These are phyloP conservation scores for Aplosporella prunicola DNA, from an alignment of 2,329 filamentous ascomycete genomes.

Conservation along the genomic window DNA sequence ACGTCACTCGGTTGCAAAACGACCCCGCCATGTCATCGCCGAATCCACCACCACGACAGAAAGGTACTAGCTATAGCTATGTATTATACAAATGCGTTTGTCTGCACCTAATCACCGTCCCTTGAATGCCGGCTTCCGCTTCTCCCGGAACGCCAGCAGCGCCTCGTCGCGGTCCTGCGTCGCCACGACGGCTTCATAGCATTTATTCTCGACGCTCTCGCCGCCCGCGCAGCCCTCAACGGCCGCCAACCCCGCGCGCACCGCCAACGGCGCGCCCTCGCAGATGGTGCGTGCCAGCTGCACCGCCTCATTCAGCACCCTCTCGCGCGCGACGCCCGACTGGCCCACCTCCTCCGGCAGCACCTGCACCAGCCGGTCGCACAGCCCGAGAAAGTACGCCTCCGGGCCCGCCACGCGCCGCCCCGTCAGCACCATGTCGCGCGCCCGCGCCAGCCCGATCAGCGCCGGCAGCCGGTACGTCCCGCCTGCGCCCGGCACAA, in stretches of 20 bases:
- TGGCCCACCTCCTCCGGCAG: constrained; percentile 45
- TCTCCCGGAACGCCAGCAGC: constrained; percentile 71
- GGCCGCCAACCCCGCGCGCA: constrained; percentile 69
- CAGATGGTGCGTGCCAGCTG: constrained; percentile 76
- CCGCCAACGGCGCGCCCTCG: constrained; percentile 76
- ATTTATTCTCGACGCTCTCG: constrained; percentile 73
- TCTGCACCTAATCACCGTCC: constrained; percentile 36
- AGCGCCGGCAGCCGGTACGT: constrained; percentile 78
- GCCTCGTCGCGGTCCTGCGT: constrained; percentile 87
- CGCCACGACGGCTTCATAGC: constrained; percentile 73
- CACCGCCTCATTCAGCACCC: constrained; percentile 66
- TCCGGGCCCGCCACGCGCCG: constrained; percentile 74
- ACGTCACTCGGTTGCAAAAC: too few species aligned
- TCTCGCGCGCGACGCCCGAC: constrained; percentile 50
- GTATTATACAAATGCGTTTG: too few species aligned
- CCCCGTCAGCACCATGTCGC: constrained; percentile 84
- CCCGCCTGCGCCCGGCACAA: constrained; percentile 89
- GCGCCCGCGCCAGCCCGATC: constrained; percentile 70
- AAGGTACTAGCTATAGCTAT: too few species aligned
- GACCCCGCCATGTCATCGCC: too few species aligned
- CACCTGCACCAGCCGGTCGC: constrained; percentile 81
- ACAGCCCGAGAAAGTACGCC: constrained; percentile 84
- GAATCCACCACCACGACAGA: too few species aligned
- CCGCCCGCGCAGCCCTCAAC: constrained; percentile 56
- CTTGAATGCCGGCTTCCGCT: constrained; percentile 60